Evolutionary conservation across 1,139 yeast genomes (phyloP), one percentile per base, ranked within the genome.

Genomic region (Hyphopichia fennica): DNA sequence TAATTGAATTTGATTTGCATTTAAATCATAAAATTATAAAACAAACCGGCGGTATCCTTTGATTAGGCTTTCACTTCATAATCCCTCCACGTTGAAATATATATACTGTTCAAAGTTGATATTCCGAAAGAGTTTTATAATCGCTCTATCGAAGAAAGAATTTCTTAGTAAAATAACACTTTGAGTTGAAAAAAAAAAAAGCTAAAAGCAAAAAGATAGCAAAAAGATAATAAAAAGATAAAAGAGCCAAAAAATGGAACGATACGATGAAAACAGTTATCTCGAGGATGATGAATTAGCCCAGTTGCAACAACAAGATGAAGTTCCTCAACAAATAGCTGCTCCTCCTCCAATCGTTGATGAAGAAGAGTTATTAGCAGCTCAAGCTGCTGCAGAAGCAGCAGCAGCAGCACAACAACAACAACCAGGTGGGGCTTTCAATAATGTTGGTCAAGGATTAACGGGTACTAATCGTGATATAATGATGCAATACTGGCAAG

Each of bases 401-500:
- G 77, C 77, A 1, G 77, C 75, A 6, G 72, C 72, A 13, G 72
- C 67, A 39, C 76, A 69, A 48, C 75, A 64, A 47, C 72, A 60
- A 40, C 75, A 71, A 34, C 76, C 76, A 2, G 77, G 75, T 9
- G 93, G 89, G 42, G 95, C 91, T 3, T 93, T 93, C 62, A 81
- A 84, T 50, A 93, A 93, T 60, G 98, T 93, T 4, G 96, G 96
- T 1, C 97, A 89, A 58, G 99, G 99, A 1, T 73, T 93, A 33
- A 75, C 77, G 1, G 96, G 96, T 1, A 81, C 79, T 45, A 86
- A 90, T 63, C 77, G 90, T 47, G 93, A 88, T 53, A 78, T 84
- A 69, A 87, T 93, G 93, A 84, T 91, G 79, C 91, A 87, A 51
- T 93, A 91, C 62, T 93, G 99, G 99, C 99, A 93, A 67, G 95